Percentiles rank a stretch among this genome's conserved stretches.
Evolutionary conservation across 495 filamentous ascomycete species (phyloP).

Genomic region (Viridothelium virens): DNA sequence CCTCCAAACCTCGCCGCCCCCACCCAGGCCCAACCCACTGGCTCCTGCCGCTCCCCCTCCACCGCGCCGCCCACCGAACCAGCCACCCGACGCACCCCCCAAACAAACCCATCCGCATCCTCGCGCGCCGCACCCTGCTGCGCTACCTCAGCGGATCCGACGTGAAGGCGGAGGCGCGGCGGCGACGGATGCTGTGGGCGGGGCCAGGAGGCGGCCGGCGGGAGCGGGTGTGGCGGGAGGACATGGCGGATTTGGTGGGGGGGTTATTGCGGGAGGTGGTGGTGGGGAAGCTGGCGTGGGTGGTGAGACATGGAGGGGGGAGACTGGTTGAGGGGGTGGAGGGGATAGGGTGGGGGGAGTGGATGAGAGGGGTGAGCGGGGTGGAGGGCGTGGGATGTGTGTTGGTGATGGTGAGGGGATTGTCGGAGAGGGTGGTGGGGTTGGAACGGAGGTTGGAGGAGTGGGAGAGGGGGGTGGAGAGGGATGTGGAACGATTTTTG

Average conservation of each 20-base stretch:
- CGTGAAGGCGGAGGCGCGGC: not conserved
- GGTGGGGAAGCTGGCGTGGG: constrained; percentile 1
- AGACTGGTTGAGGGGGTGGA: not conserved
- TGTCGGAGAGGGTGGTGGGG: not conserved
- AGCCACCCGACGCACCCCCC: not conserved
- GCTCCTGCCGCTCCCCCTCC: constrained; percentile 3
- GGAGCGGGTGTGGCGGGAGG: not conserved
- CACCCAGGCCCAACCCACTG: not conserved
- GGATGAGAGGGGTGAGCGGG: not conserved
- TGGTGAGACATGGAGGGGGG: not conserved
- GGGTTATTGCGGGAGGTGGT: not conserved
- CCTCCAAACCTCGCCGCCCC: not conserved
- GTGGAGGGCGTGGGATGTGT: constrained; percentile 5
- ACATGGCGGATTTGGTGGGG: not conserved
- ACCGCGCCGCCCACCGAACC: not conserved
- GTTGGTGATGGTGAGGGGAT: not conserved
- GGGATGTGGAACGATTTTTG: not conserved
- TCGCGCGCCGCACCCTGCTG: not conserved
- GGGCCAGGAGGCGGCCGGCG: not conserved
- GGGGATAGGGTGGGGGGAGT: not conserved
- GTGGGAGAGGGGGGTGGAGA: not conserved
- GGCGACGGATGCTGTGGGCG: not conserved
- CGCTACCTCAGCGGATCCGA: not conserved
- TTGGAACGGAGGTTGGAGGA: not conserved
- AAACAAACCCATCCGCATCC: not conserved